A percentile compares a stretch with the other conserved stretches of the same genome.
Conservation (phyloP, 2,329 filamentous ascomycete genomes). For the Sclerotinia trifoliorum region DNA sequence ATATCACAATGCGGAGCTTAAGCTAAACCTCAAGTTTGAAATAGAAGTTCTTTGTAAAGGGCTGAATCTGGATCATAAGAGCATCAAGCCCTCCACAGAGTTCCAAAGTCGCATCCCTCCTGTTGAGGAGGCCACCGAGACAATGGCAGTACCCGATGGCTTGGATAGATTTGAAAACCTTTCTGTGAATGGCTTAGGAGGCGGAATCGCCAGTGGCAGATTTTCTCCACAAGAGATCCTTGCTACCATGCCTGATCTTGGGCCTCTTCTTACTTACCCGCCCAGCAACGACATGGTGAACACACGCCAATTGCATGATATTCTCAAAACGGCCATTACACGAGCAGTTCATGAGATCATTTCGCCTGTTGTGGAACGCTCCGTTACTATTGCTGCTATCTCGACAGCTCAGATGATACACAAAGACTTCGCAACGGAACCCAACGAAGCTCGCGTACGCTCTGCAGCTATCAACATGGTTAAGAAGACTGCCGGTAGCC, state of each 20-base stretch:
- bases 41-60: slow-evolving; percentile 97
- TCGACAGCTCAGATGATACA: slow-evolving; percentile 92
- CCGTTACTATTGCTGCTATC: slow-evolving; percentile 96
- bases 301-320: slow-evolving; percentile 65
- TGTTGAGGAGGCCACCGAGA: slow-evolving; percentile 59
- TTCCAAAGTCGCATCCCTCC: slow-evolving; percentile 71
- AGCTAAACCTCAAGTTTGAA: slow-evolving; percentile 96
- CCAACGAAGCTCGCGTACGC: slow-evolving; percentile 82
- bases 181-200: slow-evolving; percentile 70
- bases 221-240: slow-evolving; percentile 77
- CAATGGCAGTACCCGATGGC: slow-evolving; percentile 57
- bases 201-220: slow-evolving; percentile 65
- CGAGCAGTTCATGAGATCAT: slow-evolving; percentile 95
- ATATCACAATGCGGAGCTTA: slow-evolving; percentile 89
- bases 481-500: slow-evolving; percentile 86
- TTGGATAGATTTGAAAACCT: slow-evolving; percentile 82
- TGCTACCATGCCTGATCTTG: slow-evolving; percentile 79
- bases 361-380: slow-evolving; percentile 93
- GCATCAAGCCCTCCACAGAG: slow-evolving; percentile 80
- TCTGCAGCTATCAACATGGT: slow-evolving; percentile 91
- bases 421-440: slow-evolving; percentile 94
- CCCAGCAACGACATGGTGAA: slow-evolving; percentile 77
- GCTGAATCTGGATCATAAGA: slow-evolving; percentile 86
- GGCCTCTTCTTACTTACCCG: slow-evolving; percentile 75
- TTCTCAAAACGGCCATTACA: slow-evolving; percentile 82